phyloP scores from a whole-genome alignment of 2,329 filamentous ascomycete species.

The Trichophyton rubrum region DNA sequence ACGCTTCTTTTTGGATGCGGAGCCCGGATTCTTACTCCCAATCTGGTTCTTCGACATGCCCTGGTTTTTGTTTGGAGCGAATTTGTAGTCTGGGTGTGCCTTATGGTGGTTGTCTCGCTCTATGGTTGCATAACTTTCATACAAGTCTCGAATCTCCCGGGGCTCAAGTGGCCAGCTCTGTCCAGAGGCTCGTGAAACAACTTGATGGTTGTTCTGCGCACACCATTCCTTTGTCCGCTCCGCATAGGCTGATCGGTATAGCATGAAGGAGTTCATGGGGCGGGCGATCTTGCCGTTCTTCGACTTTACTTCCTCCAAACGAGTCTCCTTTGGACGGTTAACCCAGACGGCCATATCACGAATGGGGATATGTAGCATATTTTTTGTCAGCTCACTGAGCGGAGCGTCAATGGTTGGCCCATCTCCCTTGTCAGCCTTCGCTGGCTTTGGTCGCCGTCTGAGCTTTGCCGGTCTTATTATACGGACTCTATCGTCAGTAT shows the following conservation, averaged over 20 bases:
- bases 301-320: conserved; percentile 55
- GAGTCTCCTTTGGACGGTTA: conserved; percentile 53
- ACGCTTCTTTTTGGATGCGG: conserved; percentile 37
- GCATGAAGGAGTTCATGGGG: conserved; percentile 96
- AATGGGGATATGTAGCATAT: conserved; percentile 41
- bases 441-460: conserved; percentile 12
- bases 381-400: conserved; percentile 16
- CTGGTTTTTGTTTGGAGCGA: conserved; percentile 64
- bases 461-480: conserved; percentile 14
- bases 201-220: conserved; percentile 80
- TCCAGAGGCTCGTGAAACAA: conserved; percentile 79
- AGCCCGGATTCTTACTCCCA: neutral
- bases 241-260: conserved; percentile 88
- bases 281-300: conserved; percentile 71
- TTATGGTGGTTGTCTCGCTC: conserved; percentile 75
- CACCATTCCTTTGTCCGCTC: conserved; percentile 73
- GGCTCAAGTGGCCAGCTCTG: conserved; percentile 75
- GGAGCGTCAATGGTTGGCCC: conserved; percentile 13
- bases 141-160: conserved; percentile 57
- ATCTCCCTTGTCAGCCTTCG: conserved; percentile 10
- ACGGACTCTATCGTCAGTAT: conserved; percentile 11
- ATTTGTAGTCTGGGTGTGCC: conserved; percentile 88
- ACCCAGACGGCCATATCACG: conserved; percentile 73
- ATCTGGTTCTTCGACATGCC: conserved; percentile 10
- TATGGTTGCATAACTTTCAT: conserved; percentile 63